Conservation (phyloP, 805 yeast species). For the Sugiyamaella valdiviana region DNA sequence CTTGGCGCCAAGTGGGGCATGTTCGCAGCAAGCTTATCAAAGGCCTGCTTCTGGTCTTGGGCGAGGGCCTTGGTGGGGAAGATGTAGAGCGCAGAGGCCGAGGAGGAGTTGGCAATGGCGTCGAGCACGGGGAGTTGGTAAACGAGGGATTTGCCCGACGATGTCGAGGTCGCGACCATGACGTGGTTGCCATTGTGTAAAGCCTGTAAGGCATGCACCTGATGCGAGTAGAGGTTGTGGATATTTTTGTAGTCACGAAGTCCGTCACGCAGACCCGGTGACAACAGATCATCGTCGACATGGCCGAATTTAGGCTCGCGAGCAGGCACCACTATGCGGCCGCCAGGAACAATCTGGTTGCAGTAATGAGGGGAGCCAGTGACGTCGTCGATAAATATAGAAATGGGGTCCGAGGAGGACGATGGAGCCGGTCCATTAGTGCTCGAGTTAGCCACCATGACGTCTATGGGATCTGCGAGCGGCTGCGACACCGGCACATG, state of each 20-base stretch:
- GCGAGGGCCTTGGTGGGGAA: conserved; percentile 98
- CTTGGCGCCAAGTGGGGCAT: conserved; percentile 40
- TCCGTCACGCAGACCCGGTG: conserved; percentile 49
- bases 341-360: conserved; percentile 54
- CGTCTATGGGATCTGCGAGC: conserved; percentile 56
- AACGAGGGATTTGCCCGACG: conserved; percentile 91
- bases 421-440: neutral
- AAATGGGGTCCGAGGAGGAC: conserved; percentile 35
- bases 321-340: conserved; percentile 40
- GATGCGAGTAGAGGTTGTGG: conserved; percentile 67
- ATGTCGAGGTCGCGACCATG: conserved; percentile 88
- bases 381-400: conserved; percentile 45
- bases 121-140: conserved; percentile 80
- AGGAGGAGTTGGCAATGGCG: conserved; percentile 11
- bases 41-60: conserved; percentile 88
- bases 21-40: conserved; percentile 41
- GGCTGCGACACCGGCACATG: conserved; percentile 45
- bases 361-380: conserved; percentile 45
- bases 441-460: conserved; percentile 39
- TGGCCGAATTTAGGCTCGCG: conserved; percentile 39
- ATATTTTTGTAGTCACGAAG: conserved; percentile 43
- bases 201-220: conserved; percentile 65
- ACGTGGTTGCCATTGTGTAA: conserved; percentile 53
- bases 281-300: conserved; percentile 32
- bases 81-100: conserved; percentile 68